A percentile compares a stretch with the other conserved stretches of the same genome.
These are phyloP conservation scores for Pythium rishiriense DNA, from an alignment of 352 stramenopile species.

Conservation along the genomic window DNA sequence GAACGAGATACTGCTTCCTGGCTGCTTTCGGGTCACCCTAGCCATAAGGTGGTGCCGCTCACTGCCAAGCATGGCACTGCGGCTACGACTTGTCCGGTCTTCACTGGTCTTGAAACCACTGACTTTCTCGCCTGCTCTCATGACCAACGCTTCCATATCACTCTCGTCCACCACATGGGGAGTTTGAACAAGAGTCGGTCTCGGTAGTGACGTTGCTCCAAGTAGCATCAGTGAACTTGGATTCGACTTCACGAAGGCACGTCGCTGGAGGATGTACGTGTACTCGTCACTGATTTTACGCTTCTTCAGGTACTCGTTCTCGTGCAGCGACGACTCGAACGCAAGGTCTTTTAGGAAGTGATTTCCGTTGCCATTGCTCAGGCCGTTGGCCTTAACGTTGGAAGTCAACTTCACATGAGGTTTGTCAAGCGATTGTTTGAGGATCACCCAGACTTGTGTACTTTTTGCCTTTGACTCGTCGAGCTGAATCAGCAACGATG, in stretches of 20 bases:
- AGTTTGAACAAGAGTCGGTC: slow-evolving; percentile 55
- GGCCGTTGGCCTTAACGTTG: not conserved
- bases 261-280: slow-evolving; percentile 65
- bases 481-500: not conserved
- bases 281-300: slow-evolving; percentile 75
- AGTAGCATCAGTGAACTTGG: slow-evolving; percentile 21
- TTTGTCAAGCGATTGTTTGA: slow-evolving; percentile 36
- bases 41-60: not conserved
- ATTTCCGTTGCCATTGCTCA: not conserved
- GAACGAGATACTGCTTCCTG: slow-evolving; percentile 5
- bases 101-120: slow-evolving; percentile 28
- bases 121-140: slow-evolving; percentile 40
- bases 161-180: slow-evolving; percentile 44
- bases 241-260: slow-evolving; percentile 31
- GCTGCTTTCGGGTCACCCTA: not conserved
- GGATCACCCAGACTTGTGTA: slow-evolving; percentile 20
- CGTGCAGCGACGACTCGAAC: slow-evolving; percentile 23
- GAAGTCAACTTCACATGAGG: not conserved
- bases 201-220: slow-evolving; percentile 41
- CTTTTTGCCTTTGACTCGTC: not conserved
- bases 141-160: slow-evolving; percentile 48
- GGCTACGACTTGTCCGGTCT: not conserved
- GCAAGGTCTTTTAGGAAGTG: slow-evolving; percentile 7
- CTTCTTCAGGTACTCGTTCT: slow-evolving; percentile 54
- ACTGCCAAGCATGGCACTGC: not conserved